phyloP scores from a whole-genome alignment of 163 green algal genomes.

The Chlorella variabilis region DNA sequence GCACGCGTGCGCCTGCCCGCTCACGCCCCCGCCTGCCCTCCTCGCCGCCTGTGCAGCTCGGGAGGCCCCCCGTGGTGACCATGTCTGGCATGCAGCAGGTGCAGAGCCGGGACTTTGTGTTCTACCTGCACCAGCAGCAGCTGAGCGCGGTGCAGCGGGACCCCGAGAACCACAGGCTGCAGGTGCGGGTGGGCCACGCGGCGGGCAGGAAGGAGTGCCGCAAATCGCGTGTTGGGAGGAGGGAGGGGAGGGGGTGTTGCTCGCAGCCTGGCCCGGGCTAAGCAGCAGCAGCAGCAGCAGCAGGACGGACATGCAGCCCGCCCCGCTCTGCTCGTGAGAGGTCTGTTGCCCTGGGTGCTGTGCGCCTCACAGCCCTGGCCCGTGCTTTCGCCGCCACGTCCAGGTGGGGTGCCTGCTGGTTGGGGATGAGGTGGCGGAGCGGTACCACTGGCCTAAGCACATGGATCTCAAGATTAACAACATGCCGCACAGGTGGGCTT shows the following conservation, averaged over 20 bases:
- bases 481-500: constrained; percentile 31
- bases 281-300: too few relatives aligned
- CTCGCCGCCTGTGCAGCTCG: neutral
- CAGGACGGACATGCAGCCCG: too few relatives aligned
- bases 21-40: neutral
- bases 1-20: too few relatives aligned
- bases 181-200: constrained; percentile 9
- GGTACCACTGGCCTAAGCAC: constrained; percentile 76
- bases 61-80: constrained; percentile 13
- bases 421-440: constrained; percentile 69
- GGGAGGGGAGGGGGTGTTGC: too few relatives aligned
- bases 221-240: too few relatives aligned
- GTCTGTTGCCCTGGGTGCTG: too few relatives aligned
- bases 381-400: too few relatives aligned
- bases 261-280: too few relatives aligned
- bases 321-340: too few relatives aligned
- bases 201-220: too few relatives aligned
- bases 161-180: constrained; percentile 20
- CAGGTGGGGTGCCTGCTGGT: constrained; percentile 71
- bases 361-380: too few relatives aligned
- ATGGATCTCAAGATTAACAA: constrained; percentile 68
- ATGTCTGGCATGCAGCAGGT: constrained; percentile 29
- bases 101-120: constrained; percentile 25
- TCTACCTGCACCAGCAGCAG: constrained; percentile 37
- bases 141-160: constrained; percentile 31